Evolutionary conservation across 768 basidiomycete genomes (phyloP).

Genomic region (Agaricus blazei): DNA sequence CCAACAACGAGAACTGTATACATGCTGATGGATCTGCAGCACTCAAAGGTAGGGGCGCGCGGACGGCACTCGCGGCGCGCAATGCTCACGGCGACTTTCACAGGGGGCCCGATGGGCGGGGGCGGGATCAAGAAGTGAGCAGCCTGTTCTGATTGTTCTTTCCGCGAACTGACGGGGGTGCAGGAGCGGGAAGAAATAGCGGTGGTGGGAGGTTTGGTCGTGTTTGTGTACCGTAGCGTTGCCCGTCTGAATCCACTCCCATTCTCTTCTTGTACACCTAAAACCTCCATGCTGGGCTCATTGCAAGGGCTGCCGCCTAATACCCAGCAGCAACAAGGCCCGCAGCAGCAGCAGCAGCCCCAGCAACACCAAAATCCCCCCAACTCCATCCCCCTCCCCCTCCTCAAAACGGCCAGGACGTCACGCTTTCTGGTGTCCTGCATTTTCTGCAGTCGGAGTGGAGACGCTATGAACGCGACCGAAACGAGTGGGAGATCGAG

Average conservation of each 20-base stretch:
- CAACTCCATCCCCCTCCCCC: constrained; percentile 62
- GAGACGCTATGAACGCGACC: constrained; percentile 95
- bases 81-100: constrained; percentile 6
- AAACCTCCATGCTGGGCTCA: constrained; percentile 64
- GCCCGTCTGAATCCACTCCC: constrained; percentile 15
- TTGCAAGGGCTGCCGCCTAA: constrained; percentile 59
- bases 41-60: constrained; percentile 40
- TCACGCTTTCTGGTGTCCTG: constrained; percentile 88
- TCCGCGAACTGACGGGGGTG: not conserved
- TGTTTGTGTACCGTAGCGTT: constrained; percentile 31
- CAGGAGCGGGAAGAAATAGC: constrained; percentile 70
- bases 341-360: constrained; percentile 58
- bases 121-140: constrained; percentile 85
- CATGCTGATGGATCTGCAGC: constrained; percentile 30
- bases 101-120: constrained; percentile 65
- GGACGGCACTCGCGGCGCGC: constrained; percentile 1
- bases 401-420: constrained; percentile 86
- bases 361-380: constrained; percentile 45
- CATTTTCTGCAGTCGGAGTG: constrained; percentile 99
- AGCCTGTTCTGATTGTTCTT: not conserved
- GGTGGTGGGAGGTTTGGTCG: constrained; percentile 22
- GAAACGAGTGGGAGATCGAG: constrained; percentile 99
- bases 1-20: not conserved
- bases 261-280: constrained; percentile 13
- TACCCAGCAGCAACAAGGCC: constrained; percentile 56